Evolutionary conservation across 176 grass and related monocot species (phyloP).

Genomic region (Lolium rigidum): DNA sequence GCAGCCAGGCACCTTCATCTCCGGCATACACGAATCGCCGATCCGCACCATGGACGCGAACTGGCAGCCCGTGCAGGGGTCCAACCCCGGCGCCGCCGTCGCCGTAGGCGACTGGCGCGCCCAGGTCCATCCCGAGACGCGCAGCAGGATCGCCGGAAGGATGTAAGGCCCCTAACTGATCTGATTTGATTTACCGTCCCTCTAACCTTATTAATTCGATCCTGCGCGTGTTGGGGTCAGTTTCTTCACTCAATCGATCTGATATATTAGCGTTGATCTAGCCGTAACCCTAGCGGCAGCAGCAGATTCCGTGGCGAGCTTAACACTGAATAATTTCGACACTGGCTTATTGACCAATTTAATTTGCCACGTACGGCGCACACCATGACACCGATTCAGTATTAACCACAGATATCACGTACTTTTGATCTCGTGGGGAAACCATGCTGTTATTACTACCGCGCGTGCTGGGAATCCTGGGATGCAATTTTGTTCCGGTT

Average conservation of each 20-base stretch:
- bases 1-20: too few species aligned
- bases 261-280: background rate
- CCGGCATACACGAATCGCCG: background rate
- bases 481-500: too few species aligned
- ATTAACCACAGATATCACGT: background rate
- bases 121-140: background rate
- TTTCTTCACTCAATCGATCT: background rate
- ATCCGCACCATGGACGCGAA: conserved; percentile 1
- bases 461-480: too few species aligned
- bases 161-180: background rate
- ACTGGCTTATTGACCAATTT: too few species aligned
- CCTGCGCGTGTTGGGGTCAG: background rate
- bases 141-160: background rate
- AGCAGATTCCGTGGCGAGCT: background rate
- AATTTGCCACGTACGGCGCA: too few species aligned
- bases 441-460: too few species aligned
- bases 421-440: background rate
- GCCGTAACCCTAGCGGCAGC: background rate
- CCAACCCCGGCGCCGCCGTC: conserved; percentile 2
- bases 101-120: background rate
- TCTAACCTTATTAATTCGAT: background rate
- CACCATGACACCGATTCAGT: too few species aligned
- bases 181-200: background rate
- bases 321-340: too few species aligned
- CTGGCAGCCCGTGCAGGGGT: conserved; percentile 51